phyloP scores from a whole-genome alignment of 805 yeast genomes.

The Candida manassasensis region DNA sequence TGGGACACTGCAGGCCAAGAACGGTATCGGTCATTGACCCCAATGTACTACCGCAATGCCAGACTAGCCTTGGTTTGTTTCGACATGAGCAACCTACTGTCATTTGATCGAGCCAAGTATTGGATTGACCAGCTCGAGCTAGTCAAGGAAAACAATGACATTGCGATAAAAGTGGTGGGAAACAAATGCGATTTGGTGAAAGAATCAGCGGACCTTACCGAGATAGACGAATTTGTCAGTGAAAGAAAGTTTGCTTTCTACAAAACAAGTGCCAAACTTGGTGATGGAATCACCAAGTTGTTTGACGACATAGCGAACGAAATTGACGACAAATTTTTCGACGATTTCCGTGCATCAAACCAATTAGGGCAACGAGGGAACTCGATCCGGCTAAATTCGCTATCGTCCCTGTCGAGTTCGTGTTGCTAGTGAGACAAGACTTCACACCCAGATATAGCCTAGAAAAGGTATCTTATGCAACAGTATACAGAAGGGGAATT shows the following conservation, averaged over 20 bases:
- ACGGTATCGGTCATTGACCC: conserved; percentile 70
- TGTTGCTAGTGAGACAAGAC: no score
- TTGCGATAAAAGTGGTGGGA: conserved; percentile 59
- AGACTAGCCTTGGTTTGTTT: conserved; percentile 75
- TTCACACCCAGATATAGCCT: no score
- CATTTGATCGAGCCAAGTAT: conserved; percentile 68
- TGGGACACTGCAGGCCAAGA: conserved; percentile 92
- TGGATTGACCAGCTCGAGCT: conserved; percentile 80
- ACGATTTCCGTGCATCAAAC: conserved; percentile 12
- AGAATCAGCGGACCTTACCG: conserved; percentile 8
- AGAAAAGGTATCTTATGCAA: no score
- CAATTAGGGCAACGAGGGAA: no score
- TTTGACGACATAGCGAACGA: conserved; percentile 29
- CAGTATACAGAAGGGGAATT: no score
- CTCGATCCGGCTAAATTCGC: no score
- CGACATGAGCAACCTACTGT: conserved; percentile 55
- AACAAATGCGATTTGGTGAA: conserved; percentile 69
- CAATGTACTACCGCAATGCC: conserved; percentile 79
- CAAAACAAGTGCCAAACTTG: conserved; percentile 67
- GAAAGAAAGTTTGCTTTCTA: conserved; percentile 12
- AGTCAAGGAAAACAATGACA: conserved; percentile 17
- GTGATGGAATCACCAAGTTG: conserved; percentile 48
- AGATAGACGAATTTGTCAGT: background rate
- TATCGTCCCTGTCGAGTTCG: no score
- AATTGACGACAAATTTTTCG: conserved; percentile 28